Conservation (phyloP, 2,329 filamentous ascomycete genomes). For the Fusarium devonianum region DNA sequence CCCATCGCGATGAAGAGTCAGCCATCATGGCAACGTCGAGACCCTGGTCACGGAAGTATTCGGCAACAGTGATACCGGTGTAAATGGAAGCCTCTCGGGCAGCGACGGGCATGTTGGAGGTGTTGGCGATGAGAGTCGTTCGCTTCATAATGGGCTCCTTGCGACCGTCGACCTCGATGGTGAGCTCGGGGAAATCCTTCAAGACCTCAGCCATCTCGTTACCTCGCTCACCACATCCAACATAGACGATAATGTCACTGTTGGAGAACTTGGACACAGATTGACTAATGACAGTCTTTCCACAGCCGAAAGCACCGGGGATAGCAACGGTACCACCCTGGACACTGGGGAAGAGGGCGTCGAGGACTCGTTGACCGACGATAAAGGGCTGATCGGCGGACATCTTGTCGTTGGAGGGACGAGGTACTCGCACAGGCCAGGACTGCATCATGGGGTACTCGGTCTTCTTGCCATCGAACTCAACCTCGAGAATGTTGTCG, state of each 20-base stretch:
- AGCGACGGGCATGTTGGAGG: conserved; percentile 99
- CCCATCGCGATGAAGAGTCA: conserved; percentile 97
- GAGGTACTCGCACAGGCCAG: conserved; percentile 96
- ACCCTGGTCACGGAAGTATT: conserved; percentile 97
- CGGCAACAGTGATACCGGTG: conserved; percentile 91
- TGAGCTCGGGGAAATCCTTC: conserved; percentile 99
- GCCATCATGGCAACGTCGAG: conserved; percentile 99
- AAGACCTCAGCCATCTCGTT: conserved; percentile 99
- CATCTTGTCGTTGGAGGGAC: conserved; percentile 90
- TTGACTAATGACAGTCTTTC: conserved; percentile 99
- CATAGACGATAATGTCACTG: conserved; percentile 98
- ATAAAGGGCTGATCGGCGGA: conserved; percentile 90
- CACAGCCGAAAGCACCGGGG: conserved; percentile 96
- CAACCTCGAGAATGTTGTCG: conserved; percentile 92
- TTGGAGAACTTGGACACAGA: conserved; percentile 99
- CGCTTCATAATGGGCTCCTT: conserved; percentile 99
- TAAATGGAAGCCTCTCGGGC: conserved; percentile 99
- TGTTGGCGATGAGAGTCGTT: conserved; percentile 97
- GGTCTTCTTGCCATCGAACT: conserved; percentile 95
- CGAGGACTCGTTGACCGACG: conserved; percentile 94
- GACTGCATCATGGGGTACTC: conserved; percentile 98
- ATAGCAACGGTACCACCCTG: conserved; percentile 98
- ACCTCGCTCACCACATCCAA: conserved; percentile 88
- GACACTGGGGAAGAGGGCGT: conserved; percentile 94
- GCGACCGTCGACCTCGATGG: conserved; percentile 91